Evolutionary conservation across 2,329 filamentous ascomycete species (phyloP), one percentile per base, ranked within the genome.

Genomic region (Colletotrichum salicis): DNA sequence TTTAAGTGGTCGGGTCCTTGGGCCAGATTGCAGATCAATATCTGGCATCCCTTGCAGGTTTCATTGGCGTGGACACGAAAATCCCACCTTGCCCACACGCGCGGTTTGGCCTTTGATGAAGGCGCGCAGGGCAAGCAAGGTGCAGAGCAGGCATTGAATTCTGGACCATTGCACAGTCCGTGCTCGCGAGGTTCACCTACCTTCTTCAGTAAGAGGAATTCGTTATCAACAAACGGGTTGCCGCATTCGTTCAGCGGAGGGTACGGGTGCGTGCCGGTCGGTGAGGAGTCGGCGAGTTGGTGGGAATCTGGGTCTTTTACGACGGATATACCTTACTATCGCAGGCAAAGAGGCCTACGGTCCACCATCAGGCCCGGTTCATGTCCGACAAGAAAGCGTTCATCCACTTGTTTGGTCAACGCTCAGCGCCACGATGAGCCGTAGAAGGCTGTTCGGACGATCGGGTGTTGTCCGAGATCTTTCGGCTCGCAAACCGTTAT

Each of bases 31-130:
- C 55, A 69, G 69, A 71, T 71, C 69, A 69, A 69, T 57, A 56
- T 69, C 41, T 41, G 37, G 69, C 54, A 69, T n/a, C 35, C 68
- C 59, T 64, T 56, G 59, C 55, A 48, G 65, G 69, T 71, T 71
- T 64, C 59, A 71, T 71, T 71, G 29, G 41, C 64, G 69, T 69
- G 69, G 69, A 45, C 65, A 55, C 58, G 2, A n/a, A 11, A 13
- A 69, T 64, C 13, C 55, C 45, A 51, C 27, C 45, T 41, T 33
- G 52, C 27, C 51, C 57, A 57, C 48, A 35, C 7, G 13, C n/a
- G n/a, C 35, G 51, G 52, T 58, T 58, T 58, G 64, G 8, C 41
- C 41, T 48, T 41, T 54, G 35, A 48, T 58, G 62, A 37, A 48
- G 41, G 41, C 41, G 41, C 19, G n/a, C 15, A 41, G 3, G 37